phyloP scores from a whole-genome alignment of 1,139 yeast genomes.

The Yamadazyma spencermartinsiae region DNA sequence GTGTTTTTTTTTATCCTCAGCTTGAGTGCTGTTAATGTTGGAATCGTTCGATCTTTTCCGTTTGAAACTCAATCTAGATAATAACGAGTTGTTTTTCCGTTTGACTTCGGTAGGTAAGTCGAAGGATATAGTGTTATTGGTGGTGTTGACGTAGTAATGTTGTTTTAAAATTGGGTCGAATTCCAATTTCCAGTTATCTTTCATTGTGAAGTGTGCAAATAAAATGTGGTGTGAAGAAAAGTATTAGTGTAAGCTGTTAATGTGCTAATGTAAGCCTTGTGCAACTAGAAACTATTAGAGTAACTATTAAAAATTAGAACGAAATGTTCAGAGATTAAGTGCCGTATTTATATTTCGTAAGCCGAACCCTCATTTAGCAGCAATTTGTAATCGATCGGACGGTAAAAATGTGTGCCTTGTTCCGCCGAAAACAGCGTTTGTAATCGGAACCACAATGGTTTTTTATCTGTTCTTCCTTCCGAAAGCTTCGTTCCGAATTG shows the following conservation, averaged over 20 bases:
- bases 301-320: too few species aligned
- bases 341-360: background rate
- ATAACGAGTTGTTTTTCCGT: constrained; percentile 14
- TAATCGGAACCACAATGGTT: too few species aligned
- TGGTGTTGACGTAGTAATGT: constrained; percentile 36
- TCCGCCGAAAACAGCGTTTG: too few species aligned
- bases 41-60: constrained; percentile 11
- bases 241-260: too few species aligned
- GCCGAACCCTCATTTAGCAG: background rate
- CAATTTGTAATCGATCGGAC: background rate
- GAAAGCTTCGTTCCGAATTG: background rate
- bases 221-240: background rate
- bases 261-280: too few species aligned
- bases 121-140: constrained; percentile 34
- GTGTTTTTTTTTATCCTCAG: background rate
- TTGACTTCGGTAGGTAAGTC: constrained; percentile 46
- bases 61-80: constrained; percentile 15
- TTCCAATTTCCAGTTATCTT: constrained; percentile 21
- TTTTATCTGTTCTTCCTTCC: too few species aligned
- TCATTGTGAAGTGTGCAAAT: background rate
- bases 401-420: background rate
- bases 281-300: too few species aligned
- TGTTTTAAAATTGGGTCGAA: constrained; percentile 38
- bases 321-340: background rate
- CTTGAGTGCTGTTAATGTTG: constrained; percentile 3